Evolutionary conservation across 2,329 filamentous ascomycete species (phyloP).

Genomic region (Onygenales sp.): DNA sequence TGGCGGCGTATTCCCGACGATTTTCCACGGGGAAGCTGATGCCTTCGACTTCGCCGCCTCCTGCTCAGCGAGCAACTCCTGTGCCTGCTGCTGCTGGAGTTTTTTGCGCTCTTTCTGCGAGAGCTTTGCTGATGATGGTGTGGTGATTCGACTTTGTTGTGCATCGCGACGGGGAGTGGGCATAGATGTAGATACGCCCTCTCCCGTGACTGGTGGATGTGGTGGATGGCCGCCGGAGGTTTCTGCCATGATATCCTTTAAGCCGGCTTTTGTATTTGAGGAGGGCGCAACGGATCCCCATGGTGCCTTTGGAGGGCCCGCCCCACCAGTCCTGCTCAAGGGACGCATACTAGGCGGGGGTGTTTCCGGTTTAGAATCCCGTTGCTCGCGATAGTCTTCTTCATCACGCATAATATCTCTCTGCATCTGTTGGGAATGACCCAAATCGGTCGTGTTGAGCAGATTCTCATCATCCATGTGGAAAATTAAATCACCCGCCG

Average conservation of each 20-base stretch:
- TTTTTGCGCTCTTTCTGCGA: conserved; percentile 91
- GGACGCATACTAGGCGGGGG: too few species aligned
- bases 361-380: too few species aligned
- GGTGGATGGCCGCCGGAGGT: conserved; percentile 43
- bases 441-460: conserved; percentile 3
- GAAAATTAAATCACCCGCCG: conserved; percentile 73
- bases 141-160: conserved; percentile 25
- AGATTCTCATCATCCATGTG: conserved; percentile 76
- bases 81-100: conserved; percentile 58
- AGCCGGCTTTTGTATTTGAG: conserved; percentile 55
- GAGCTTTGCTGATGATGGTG: conserved; percentile 45
- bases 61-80: conserved; percentile 30
- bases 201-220: too few species aligned
- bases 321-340: background rate
- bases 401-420: background rate
- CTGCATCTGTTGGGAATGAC: background rate
- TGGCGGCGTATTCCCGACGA: conserved; percentile 28
- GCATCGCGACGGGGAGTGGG: conserved; percentile 34
- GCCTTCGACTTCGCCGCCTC: conserved; percentile 25
- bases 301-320: conserved; percentile 28
- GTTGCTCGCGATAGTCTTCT: background rate
- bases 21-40: conserved; percentile 55
- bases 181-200: conserved; percentile 39
- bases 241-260: conserved; percentile 68
- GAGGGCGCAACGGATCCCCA: conserved; percentile 45